Conservation (phyloP, 768 basidiomycete genomes). For the Mrakia gelida region DNA sequence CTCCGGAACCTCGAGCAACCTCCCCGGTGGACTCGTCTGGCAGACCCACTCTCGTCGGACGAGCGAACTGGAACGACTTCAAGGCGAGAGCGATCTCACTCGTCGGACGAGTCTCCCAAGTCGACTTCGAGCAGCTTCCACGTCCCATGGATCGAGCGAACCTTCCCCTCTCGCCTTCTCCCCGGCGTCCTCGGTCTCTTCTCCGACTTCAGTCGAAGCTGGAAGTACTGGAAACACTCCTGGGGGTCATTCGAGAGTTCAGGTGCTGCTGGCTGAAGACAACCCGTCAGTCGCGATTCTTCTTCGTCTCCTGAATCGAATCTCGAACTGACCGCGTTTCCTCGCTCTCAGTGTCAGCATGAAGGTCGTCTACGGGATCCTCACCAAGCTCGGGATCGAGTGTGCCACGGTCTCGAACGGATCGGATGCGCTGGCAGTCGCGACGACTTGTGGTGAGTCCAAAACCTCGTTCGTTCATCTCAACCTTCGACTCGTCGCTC, state of each 20-base stretch:
- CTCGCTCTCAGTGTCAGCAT: conserved; percentile 60
- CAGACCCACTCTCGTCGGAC: conserved; percentile 68
- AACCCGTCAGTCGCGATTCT: conserved; percentile 57
- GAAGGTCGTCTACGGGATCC: conserved; percentile 91
- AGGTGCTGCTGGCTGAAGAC: conserved; percentile 90
- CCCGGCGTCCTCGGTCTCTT: conserved; percentile 7
- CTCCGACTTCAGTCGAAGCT: neutral
- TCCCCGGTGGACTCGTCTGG: conserved; percentile 1
- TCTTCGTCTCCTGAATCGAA: neutral
- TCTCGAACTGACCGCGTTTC: neutral
- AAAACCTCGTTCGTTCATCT: conserved; percentile 15
- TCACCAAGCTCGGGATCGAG: conserved; percentile 89
- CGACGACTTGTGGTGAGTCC: conserved; percentile 88
- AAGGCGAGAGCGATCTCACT: conserved; percentile 49
- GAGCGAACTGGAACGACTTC: conserved; percentile 57
- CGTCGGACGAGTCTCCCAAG: conserved; percentile 25
- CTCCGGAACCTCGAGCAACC: conserved; percentile 11
- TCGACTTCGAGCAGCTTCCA: conserved; percentile 27
- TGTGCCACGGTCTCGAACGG: conserved; percentile 95
- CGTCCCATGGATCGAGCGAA: neutral
- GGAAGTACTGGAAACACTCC: conserved; percentile 40
- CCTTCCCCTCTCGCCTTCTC: conserved; percentile 3
- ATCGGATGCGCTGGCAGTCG: conserved; percentile 92
- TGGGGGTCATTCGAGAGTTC: conserved; percentile 83
- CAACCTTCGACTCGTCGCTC: neutral